phyloP scores from a whole-genome alignment of 2,329 filamentous ascomycete genomes.

The Fusarium pilosicola region DNA sequence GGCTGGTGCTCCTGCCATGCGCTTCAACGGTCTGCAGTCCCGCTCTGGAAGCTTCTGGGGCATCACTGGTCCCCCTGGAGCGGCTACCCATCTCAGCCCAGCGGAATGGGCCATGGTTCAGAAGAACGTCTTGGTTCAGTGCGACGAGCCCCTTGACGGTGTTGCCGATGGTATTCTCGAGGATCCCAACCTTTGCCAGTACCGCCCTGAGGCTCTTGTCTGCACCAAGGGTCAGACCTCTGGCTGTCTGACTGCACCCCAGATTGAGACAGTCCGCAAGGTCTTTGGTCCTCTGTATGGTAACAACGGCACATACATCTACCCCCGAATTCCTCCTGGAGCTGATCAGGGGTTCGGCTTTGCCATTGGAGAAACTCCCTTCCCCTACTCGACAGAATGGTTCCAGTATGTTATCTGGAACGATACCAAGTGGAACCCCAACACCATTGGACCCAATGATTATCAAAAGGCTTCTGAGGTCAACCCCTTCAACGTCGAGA shows the following conservation, averaged over 20 bases:
- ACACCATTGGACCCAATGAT: slow-evolving; percentile 50
- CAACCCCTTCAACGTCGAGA: slow-evolving; percentile 36
- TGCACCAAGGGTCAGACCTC: slow-evolving; percentile 42
- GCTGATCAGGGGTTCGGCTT: slow-evolving; percentile 46
- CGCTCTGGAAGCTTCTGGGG: slow-evolving; percentile 21
- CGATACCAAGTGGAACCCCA: slow-evolving; percentile 47
- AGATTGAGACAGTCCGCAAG: slow-evolving; percentile 20
- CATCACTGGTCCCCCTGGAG: slow-evolving; percentile 8
- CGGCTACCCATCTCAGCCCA: slow-evolving; percentile 33
- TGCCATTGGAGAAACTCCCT: neutral
- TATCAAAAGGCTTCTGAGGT: slow-evolving; percentile 48
- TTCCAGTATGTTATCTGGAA: slow-evolving; percentile 54
- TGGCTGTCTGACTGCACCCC: slow-evolving; percentile 11
- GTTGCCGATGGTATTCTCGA: slow-evolving; percentile 61
- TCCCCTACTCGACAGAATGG: slow-evolving; percentile 41
- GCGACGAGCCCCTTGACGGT: slow-evolving; percentile 59
- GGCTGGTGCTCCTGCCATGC: slow-evolving; percentile 59
- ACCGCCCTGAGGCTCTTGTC: slow-evolving; percentile 54
- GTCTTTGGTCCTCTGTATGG: slow-evolving; percentile 32
- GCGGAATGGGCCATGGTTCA: slow-evolving; percentile 55
- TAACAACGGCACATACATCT: slow-evolving; percentile 45
- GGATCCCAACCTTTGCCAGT: slow-evolving; percentile 56
- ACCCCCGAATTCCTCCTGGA: slow-evolving; percentile 27
- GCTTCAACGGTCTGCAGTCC: slow-evolving; percentile 45
- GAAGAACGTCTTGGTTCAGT: slow-evolving; percentile 58